These are phyloP conservation scores for Mrakia blollopis DNA, from an alignment of 768 basidiomycete genomes.

Conservation along the genomic window DNA sequence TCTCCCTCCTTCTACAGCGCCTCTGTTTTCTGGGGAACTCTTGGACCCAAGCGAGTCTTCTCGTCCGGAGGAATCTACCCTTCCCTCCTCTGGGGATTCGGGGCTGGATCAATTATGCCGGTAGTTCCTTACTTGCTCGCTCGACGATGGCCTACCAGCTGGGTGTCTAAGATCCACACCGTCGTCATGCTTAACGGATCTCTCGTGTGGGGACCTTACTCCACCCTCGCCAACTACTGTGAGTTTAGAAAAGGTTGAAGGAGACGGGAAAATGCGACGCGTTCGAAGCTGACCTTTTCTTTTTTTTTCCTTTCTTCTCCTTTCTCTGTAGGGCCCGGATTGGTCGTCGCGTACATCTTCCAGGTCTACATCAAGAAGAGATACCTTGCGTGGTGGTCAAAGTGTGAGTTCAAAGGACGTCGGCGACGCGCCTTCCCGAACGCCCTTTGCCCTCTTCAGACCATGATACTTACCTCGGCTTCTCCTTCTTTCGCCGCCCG, in stretches of 20 bases:
- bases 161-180: slow-evolving; percentile 13
- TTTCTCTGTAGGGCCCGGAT: slow-evolving; percentile 34
- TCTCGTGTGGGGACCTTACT: not conserved
- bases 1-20: not conserved
- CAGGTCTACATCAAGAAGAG: slow-evolving; percentile 38
- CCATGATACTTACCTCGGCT: too few species aligned
- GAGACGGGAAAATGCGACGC: too few species aligned
- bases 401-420: not conserved
- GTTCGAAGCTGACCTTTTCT: too few species aligned
- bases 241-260: too few species aligned
- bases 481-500: not conserved
- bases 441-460: too few species aligned
- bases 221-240: slow-evolving; percentile 35
- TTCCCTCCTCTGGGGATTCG: slow-evolving; percentile 59
- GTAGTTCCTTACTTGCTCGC: slow-evolving; percentile 70
- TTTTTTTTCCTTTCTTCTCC: too few species aligned
- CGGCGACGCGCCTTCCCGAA: too few species aligned
- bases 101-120: slow-evolving; percentile 65
- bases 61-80: slow-evolving; percentile 47
- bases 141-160: slow-evolving; percentile 53
- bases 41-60: slow-evolving; percentile 47
- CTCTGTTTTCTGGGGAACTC: slow-evolving; percentile 45
- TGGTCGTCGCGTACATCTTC: slow-evolving; percentile 38
- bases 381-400: slow-evolving; percentile 40
- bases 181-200: too few species aligned